A percentile compares a stretch with the other conserved stretches of the same genome.
phyloP scores from a whole-genome alignment of 2,329 filamentous ascomycete genomes.

The Botrytis byssoidea region DNA sequence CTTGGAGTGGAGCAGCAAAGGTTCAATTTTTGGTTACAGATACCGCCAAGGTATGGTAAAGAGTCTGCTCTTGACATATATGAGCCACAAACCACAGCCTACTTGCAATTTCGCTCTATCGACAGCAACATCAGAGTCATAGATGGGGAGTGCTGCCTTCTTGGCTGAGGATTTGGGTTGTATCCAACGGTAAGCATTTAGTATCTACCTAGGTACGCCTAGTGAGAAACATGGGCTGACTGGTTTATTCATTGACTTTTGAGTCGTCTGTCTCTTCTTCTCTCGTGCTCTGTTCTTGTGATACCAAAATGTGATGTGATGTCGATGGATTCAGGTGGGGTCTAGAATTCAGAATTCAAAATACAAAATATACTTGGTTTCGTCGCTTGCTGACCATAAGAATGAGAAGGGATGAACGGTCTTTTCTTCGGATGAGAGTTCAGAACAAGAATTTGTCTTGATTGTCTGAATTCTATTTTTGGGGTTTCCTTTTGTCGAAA shows the following conservation, averaged over 20 bases:
- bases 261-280: background rate
- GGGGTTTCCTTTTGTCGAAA: background rate
- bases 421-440: background rate
- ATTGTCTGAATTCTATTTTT: background rate
- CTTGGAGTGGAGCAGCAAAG: background rate
- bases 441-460: background rate
- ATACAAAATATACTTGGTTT: background rate
- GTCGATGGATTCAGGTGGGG: background rate
- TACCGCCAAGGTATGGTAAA: background rate
- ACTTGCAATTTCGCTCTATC: background rate
- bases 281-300: slow-evolving; percentile 15
- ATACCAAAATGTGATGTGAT: background rate
- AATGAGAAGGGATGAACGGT: background rate
- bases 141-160: background rate
- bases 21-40: background rate
- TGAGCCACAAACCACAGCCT: slow-evolving; percentile 13
- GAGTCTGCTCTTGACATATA: background rate
- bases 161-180: background rate
- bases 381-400: slow-evolving; percentile 7
- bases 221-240: background rate
- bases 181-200: background rate
- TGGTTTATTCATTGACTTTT: background rate
- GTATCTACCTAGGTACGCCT: background rate
- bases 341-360: background rate
- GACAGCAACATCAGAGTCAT: slow-evolving; percentile 7